Evolutionary conservation across 805 yeast genomes (phyloP), one percentile per base, ranked within the genome.

Genomic region (Yarrowia bubula): DNA sequence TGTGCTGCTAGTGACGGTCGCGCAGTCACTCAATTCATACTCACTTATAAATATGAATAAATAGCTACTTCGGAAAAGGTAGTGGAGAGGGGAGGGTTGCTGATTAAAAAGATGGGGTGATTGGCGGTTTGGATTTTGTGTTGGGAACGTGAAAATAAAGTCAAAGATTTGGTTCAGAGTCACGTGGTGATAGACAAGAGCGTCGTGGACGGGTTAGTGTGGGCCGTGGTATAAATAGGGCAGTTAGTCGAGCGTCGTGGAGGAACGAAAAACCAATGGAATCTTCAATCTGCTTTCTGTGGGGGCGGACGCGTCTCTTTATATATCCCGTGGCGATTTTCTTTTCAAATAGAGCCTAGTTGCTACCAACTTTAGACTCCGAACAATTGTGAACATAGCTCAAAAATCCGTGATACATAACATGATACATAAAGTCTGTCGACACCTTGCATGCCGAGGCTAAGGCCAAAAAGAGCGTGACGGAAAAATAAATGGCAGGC

Each of bases 281-380:
- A 38, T n/a, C 42, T 22, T 22, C 28, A 22, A 22, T 22, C 28
- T 22, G 42, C 17, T 17, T 5, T 6, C 14, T 14, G 37, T n/a
- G 37, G 37, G 51, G 38, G 53, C 28, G 53, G 39, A 14, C 9
- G 53, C 53, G 39, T 32, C 53, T 31, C 61, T 55, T 28, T 39
- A 31, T 55, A 55, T 55, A 41, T 15, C 11, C 11, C 18, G 31
- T 15, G 28, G 8, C 37, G 22, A 31, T 11, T 32, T 17, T 32
- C 17, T 31, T 4, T 38, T 18, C 14, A 15, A 18, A 22, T 28
- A 39, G 47, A 41, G 61, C 47, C 33, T 55, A 41, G 61, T 55
- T 55, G 61, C 61, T 55, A 55, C 61, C 61, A 55, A 55, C 61
- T 55, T 55, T 55, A 55, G 61, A 41, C 61, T 55, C 61, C 61